Evolutionary conservation across 106 monocot species (phyloP), one percentile per base, ranked within the genome.

Genomic region (Acorus gramineus): DNA sequence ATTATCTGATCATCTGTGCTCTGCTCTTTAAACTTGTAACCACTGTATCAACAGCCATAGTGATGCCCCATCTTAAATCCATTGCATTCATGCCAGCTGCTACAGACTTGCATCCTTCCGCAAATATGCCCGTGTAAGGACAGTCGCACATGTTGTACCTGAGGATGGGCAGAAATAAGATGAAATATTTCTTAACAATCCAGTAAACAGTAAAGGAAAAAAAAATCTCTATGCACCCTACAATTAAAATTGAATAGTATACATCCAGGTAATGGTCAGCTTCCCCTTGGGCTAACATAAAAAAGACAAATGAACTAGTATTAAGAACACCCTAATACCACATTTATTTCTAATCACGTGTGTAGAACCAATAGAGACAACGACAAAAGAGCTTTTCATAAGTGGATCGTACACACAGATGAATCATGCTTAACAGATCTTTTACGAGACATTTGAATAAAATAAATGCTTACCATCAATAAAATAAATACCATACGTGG

Each of bases 291-390:
- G n/a, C n/a, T n/a, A n/a, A n/a, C n/a, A n/a, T n/a, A n/a, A n/a
- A n/a, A n/a, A n/a, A n/a, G n/a, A n/a, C n/a, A n/a, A n/a, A n/a
- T n/a, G n/a, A n/a, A n/a, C n/a, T n/a, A n/a, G n/a, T n/a, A n/a
- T n/a, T n/a, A n/a, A n/a, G n/a, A 28, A 28, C 28, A 28, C 28
- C 28, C 28, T 28, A 28, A 28, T 28, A 28, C 28, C 28, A 28
- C 28, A 28, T 28, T 28, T 28, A 28, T 28, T 28, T 28, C 28
- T 28, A 28, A 28, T 28, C 28, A 28, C 28, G 28, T 28, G 28
- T 28, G 85, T 85, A 47, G 82, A 85, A 53, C 75, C 80, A 5
- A 85, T 83, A 63, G 89, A 83, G 51, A 93, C 70, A 60, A 85
- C 85, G 28, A 85, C 93, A 64, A 28, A 28, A 28, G 28, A 28